phyloP scores from a whole-genome alignment of 177 flowering plant species.

The Tripterygium wilfordii region DNA sequence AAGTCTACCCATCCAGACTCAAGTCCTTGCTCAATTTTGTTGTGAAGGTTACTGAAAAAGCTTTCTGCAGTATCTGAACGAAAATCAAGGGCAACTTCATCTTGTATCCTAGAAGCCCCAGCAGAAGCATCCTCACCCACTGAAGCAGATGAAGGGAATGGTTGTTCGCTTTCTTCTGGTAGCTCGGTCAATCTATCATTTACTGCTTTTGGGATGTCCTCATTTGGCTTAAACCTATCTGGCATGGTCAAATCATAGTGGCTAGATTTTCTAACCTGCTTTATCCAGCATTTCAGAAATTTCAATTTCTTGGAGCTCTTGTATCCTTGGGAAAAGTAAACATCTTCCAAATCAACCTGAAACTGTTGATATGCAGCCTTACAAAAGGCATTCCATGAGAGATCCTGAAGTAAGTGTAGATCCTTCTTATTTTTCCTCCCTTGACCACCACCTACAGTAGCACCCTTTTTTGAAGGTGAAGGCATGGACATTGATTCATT shows the following conservation, averaged over 20 bases:
- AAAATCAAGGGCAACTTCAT: conserved; percentile 27
- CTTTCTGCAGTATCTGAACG: conserved; percentile 40
- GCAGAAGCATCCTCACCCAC: conserved; percentile 26
- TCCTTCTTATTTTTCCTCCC: conserved; percentile 25
- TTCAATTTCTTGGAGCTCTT: conserved; percentile 60
- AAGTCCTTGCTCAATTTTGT: conserved; percentile 60
- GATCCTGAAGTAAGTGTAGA: conserved; percentile 22
- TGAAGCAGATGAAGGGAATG: conserved; percentile 31
- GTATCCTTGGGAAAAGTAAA: conserved; percentile 37
- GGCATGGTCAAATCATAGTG: conserved; percentile 2
- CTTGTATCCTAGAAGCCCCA: conserved; percentile 28
- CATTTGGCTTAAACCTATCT: conserved; percentile 16
- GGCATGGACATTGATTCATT: conserved; percentile 18
- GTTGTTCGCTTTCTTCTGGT: conserved; percentile 36
- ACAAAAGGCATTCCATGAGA: conserved; percentile 65
- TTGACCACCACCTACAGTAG: conserved; percentile 12
- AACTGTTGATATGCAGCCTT: conserved; percentile 35
- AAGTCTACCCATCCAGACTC: conserved; percentile 60
- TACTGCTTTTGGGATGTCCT: conserved; percentile 18
- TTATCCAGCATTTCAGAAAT: conserved; percentile 93
- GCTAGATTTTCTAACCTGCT: conserved; percentile 42
- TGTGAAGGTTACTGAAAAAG: conserved; percentile 44
- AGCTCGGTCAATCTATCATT: conserved; percentile 17
- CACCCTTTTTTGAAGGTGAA: conserved; percentile 14
- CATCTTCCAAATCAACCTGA: conserved; percentile 43